Conservation (phyloP, 495 filamentous ascomycete genomes). For the Baudoinia panamericana region DNA sequence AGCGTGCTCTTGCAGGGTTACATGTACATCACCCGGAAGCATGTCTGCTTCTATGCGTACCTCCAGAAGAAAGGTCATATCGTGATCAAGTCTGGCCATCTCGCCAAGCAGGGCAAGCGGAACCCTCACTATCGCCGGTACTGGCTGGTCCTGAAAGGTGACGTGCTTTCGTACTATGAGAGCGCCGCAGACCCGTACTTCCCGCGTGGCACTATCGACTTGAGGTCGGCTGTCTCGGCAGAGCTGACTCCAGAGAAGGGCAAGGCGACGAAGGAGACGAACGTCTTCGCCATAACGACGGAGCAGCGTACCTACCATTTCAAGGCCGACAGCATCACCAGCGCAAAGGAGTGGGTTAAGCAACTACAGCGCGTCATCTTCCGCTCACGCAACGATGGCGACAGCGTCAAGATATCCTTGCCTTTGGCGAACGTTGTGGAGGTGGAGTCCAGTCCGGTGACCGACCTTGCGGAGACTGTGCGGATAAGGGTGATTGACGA, state of each 20-base stretch:
- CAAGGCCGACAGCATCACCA: conserved; percentile 72
- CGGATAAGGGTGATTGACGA: conserved; percentile 87
- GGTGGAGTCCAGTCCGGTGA: conserved; percentile 80
- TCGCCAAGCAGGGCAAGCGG: conserved; percentile 76
- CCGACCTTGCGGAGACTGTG: conserved; percentile 86
- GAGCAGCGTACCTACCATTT: conserved; percentile 77
- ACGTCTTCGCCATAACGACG: conserved; percentile 68
- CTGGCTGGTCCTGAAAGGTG: conserved; percentile 92
- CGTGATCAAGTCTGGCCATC: conserved; percentile 73
- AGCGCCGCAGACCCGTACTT: conserved; percentile 82
- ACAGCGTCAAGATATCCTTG: conserved; percentile 90
- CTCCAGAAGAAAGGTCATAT: conserved; percentile 69
- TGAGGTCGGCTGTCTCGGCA: conserved; percentile 83
- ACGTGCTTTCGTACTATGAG: conserved; percentile 86
- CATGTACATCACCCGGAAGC: conserved; percentile 87
- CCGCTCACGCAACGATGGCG: conserved; percentile 86
- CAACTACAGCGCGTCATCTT: conserved; percentile 90
- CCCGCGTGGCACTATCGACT: conserved; percentile 79
- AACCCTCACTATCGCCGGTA: conserved; percentile 86
- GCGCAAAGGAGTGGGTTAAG: conserved; percentile 96
- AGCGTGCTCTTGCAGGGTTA: conserved; percentile 88
- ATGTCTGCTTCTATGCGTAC: conserved; percentile 96
- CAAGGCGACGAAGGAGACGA: conserved; percentile 48
- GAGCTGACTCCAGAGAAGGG: conserved; percentile 49
- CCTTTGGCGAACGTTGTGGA: conserved; percentile 83